phyloP scores from a whole-genome alignment of 139 green algal genomes.

The Closterium sp. region DNA sequence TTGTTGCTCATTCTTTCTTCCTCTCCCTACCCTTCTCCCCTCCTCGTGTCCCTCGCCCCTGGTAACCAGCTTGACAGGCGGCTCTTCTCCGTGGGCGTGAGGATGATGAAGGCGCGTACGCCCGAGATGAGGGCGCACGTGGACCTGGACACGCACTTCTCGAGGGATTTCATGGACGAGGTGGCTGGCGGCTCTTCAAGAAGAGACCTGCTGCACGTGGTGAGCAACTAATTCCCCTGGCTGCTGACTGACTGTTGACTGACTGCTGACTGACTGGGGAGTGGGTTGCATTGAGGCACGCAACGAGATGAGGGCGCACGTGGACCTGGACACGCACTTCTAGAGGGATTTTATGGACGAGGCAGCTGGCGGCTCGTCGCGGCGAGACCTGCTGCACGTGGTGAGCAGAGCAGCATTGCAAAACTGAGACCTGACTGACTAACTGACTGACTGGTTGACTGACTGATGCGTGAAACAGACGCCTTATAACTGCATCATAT shows the following conservation, averaged over 20 bases:
- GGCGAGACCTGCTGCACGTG: neutral
- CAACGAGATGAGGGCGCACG: neutral
- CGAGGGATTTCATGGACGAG: neutral
- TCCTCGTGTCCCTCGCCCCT: neutral
- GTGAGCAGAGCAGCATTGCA: neutral
- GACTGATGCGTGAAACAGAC: too few species aligned
- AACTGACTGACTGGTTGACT: too few species aligned
- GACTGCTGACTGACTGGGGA: too few species aligned
- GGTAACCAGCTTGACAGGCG: neutral
- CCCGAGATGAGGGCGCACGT: conserved; percentile 2
- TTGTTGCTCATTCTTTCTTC: neutral
- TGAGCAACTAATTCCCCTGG: too few species aligned
- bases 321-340: conserved; percentile 31
- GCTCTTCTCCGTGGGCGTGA: neutral
- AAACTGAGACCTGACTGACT: too few species aligned
- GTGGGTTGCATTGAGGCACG: too few species aligned
- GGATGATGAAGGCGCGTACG: conserved; percentile 10
- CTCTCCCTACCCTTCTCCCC: too few species aligned
- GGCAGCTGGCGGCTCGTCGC: neutral
- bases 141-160: conserved; percentile 27
- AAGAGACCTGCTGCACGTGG: neutral
- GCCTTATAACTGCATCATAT: too few species aligned
- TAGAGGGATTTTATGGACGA: neutral
- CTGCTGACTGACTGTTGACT: too few species aligned
- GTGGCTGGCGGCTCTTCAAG: neutral